A percentile compares a stretch with the other conserved stretches of the same genome.
phyloP scores from a whole-genome alignment of 2,329 filamentous ascomycete species.

The Beauveria sp. region DNA sequence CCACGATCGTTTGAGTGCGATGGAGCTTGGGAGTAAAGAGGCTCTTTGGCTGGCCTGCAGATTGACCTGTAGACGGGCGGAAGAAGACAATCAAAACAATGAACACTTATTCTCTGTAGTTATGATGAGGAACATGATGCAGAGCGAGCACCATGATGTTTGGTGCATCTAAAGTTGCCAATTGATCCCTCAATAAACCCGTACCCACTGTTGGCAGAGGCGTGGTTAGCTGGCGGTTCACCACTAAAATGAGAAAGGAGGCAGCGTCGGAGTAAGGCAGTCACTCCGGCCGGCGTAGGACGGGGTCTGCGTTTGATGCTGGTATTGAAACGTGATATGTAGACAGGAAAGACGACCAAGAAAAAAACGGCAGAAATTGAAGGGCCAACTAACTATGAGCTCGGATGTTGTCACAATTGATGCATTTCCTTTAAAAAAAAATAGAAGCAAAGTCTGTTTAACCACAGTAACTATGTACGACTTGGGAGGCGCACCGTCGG shows the following conservation, averaged over 20 bases:
- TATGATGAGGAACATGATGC: not conserved
- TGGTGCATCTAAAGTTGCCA: not conserved
- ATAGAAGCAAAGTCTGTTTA: not conserved
- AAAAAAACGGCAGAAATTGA: too few relatives aligned
- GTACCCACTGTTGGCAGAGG: not conserved
- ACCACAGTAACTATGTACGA: not conserved
- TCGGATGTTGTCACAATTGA: too few relatives aligned
- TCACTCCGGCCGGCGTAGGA: slow-evolving; percentile 3
- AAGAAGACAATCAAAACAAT: not conserved
- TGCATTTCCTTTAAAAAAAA: too few relatives aligned
- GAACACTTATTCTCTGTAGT: not conserved
- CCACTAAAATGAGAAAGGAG: too few relatives aligned
- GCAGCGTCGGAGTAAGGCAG: not conserved
- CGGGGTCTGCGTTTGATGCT: not conserved
- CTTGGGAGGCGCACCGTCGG: not conserved
- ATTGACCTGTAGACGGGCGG: not conserved
- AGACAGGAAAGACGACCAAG: too few relatives aligned
- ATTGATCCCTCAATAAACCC: not conserved
- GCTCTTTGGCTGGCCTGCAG: not conserved
- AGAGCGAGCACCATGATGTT: not conserved
- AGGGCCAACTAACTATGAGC: too few relatives aligned
- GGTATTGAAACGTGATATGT: too few relatives aligned
- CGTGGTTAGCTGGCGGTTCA: not conserved
- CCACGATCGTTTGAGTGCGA: not conserved
- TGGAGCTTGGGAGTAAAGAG: not conserved